Percentiles rank a stretch among this genome's conserved stretches.
Conservation (phyloP, 208 protist genomes). For the Herpetomonas tarakana region DNA sequence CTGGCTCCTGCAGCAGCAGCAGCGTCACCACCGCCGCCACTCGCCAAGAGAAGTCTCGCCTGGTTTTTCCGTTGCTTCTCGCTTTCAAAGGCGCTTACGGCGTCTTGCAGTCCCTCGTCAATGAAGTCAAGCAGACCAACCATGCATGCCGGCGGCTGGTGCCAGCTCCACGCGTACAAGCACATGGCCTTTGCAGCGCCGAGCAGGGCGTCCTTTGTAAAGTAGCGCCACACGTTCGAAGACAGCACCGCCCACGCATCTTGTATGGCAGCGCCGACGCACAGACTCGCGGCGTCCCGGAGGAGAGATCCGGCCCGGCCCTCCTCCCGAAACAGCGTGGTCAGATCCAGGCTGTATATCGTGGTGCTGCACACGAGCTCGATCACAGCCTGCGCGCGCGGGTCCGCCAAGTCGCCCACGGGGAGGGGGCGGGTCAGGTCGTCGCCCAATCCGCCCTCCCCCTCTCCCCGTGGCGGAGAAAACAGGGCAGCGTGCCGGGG, state of each 20-base stretch:
- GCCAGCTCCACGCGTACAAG: constrained; percentile 24
- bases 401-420: not conserved
- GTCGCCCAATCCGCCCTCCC: no score
- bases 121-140: not conserved
- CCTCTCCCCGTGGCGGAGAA: no score
- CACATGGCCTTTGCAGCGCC: constrained; percentile 23
- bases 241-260: constrained; percentile 12
- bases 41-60: not conserved
- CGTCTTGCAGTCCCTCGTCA: not conserved
- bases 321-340: constrained; percentile 20
- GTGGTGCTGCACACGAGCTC: not conserved
- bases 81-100: not conserved
- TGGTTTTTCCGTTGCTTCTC: not conserved
- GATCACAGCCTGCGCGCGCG: not conserved
- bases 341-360: constrained; percentile 11
- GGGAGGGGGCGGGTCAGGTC: not conserved
- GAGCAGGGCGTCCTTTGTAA: constrained; percentile 21
- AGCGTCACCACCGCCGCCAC: not conserved
- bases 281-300: constrained; percentile 7
- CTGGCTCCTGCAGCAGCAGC: not conserved
- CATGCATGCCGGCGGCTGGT: not conserved
- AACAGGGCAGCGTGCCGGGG: not conserved
- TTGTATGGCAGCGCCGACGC: not conserved
- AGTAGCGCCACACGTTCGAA: constrained; percentile 27
- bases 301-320: constrained; percentile 11